Evolutionary conservation across 495 filamentous ascomycete species (phyloP), one percentile per base, ranked within the genome.

Genomic region (Articulospora tetracladia): DNA sequence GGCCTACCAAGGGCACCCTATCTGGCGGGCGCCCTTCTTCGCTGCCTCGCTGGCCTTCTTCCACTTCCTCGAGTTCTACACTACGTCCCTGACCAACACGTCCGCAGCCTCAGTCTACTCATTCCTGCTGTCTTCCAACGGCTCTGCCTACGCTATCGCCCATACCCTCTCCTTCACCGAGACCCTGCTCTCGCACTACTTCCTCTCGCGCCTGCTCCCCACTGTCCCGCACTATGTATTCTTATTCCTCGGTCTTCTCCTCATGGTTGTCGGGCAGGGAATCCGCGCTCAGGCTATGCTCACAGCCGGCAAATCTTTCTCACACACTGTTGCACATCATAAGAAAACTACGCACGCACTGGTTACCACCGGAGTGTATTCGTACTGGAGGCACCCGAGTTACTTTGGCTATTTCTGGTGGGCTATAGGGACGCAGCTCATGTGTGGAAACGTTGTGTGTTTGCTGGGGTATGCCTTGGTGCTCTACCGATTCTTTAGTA

Each of bases 401-500:
- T 98, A 98, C 70, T 97, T 97, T 73, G 94, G 94, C 1, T 98
- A 95, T 74, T 98, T 96, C 69, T 98, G 91, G 88, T 98, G 92
- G 93, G 92, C 88, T 0, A 58, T 98, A n/a, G 94, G 94, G 1
- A 96, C 91, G 39, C 94, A 98, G 78, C 65, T 98, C 55, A 84
- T 95, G 26, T 76, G 97, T 57, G 93, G 93, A 30, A 98, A 98
- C 75, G 71, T 79, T 15, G 66, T 95, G 0, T 93, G 92, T 67
- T 82, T 93, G 20, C 62, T 87, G 22, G 87, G 72, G 24, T 97
- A 95, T 79, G 73, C 83, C 2, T 65, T 83, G 23, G 86, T 93
- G 20, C 68, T 98, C 67, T 96, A 90, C 90, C 79, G 73, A 58
- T 98, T 98, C 71, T 98, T 98, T 67, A 73, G 72, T 7, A 71